Conservation (phyloP, 352 stramenopile genomes). For the Aphanomyces astaci region DNA sequence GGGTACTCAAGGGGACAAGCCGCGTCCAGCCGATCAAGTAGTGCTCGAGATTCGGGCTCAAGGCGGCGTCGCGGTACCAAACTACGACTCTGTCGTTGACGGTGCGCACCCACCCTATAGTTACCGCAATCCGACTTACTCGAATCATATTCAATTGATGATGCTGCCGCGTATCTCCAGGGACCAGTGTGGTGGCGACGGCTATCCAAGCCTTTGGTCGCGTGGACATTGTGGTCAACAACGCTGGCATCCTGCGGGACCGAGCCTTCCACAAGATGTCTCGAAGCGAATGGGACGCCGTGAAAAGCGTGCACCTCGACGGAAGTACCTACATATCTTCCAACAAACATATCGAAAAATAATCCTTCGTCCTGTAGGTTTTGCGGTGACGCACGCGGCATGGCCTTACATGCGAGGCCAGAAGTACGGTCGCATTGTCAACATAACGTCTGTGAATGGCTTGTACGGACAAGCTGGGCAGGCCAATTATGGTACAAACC, state of each 20-base stretch:
- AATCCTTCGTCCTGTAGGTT: slow-evolving; percentile 32
- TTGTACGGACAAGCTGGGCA: slow-evolving; percentile 89
- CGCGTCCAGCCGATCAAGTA: slow-evolving; percentile 48
- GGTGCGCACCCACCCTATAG: slow-evolving; percentile 17
- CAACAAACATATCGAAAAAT: neutral
- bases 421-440: slow-evolving; percentile 84
- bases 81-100: slow-evolving; percentile 82
- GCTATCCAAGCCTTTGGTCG: slow-evolving; percentile 61
- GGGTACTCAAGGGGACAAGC: slow-evolving; percentile 27
- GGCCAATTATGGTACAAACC: slow-evolving; percentile 66
- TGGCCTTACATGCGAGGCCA: slow-evolving; percentile 86
- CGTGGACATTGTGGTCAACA: slow-evolving; percentile 86
- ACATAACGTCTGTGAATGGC: slow-evolving; percentile 78
- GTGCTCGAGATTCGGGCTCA: slow-evolving; percentile 73
- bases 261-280: slow-evolving; percentile 86
- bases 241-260: slow-evolving; percentile 92
- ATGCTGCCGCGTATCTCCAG: no score
- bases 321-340: slow-evolving; percentile 37
- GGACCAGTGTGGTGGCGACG: slow-evolving; percentile 69
- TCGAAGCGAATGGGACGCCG: slow-evolving; percentile 80
- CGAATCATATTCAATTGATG: no score
- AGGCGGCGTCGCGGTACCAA: slow-evolving; percentile 57
- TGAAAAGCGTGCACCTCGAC: slow-evolving; percentile 77
- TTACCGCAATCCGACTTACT: no score
- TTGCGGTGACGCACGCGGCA: slow-evolving; percentile 71